Evolutionary conservation across 805 yeast genomes (phyloP), one percentile per base, ranked within the genome.

Genomic region (Pichia ethanolica): DNA sequence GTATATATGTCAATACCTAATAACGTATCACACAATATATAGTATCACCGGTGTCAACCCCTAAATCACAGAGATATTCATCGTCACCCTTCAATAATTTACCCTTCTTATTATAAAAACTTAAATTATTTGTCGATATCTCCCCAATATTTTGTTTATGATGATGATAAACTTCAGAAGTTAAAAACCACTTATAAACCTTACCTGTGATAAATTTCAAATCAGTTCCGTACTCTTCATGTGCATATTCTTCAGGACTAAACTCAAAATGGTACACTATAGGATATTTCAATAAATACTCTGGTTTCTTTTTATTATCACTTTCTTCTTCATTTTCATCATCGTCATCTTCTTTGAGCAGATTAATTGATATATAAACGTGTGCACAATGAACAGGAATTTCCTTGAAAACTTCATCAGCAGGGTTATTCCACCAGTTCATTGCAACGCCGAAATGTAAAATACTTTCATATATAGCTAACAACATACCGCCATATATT

Each of bases 381-480:
- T 85, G 89, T 0, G 93, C 89, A 66, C 89, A 85, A 62, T 84
- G 91, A 7, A 82, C 81, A 0, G 91, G 93, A 28, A 79, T 75
- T 42, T 84, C 86, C n/a, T 74, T 72, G 61, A 84, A 84, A 28
- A 79, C 77, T 48, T 82, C 85, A 55, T 78, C 56, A 2, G 64
- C 68, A 32, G 69, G 68, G 14, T 52, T 53, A 4, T 60, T 56
- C 69, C 70, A 65, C 8, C 56, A 33, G 7, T 53, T 51, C 1
- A 60, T 45, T 5, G 50, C 40, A 27, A 63, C 59, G 5, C 69
- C 68, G 1, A 44, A 30, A 46, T 61, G 44, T 10, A 60, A 41
- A 5, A 59, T 35, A 1, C 49, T 10, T 48, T 66, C 68, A 51
- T 67, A 65, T 3, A 58, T 11, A 0, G 47, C 38, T 7, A 67